phyloP scores from a whole-genome alignment of 495 filamentous ascomycete genomes.

The Penicillium herquei region DNA sequence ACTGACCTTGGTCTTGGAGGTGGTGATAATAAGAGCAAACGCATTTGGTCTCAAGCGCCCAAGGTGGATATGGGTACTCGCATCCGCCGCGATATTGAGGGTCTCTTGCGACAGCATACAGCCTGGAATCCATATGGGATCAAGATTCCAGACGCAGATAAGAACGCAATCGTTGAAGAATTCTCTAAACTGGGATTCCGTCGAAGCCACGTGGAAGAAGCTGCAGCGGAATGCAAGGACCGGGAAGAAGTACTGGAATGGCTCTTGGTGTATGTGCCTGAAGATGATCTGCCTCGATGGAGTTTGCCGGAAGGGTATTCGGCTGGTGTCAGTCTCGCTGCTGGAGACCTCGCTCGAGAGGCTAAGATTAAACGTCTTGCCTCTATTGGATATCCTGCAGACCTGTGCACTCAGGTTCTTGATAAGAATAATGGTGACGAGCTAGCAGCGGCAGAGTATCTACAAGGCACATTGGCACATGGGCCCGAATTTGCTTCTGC shows the following conservation, averaged over 20 bases:
- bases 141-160: conserved; percentile 56
- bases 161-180: conserved; percentile 65
- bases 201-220: conserved; percentile 84
- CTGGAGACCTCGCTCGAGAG: conserved; percentile 74
- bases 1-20: conserved; percentile 36
- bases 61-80: conserved; percentile 89
- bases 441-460: conserved; percentile 68
- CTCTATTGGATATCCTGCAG: conserved; percentile 75
- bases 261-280: conserved; percentile 93
- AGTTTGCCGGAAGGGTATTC: conserved; percentile 86
- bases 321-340: conserved; percentile 80
- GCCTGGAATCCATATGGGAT: conserved; percentile 83
- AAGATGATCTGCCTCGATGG: conserved; percentile 90
- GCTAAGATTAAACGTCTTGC: conserved; percentile 78
- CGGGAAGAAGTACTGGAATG: conserved; percentile 90
- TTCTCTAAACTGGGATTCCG: conserved; percentile 77
- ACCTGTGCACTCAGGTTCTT: conserved; percentile 74
- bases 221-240: conserved; percentile 81
- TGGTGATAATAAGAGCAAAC: conserved; percentile 39
- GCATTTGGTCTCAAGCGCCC: conserved; percentile 80
- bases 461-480: conserved; percentile 67
- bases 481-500: conserved; percentile 19
- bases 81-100: conserved; percentile 74
- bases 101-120: conserved; percentile 68
- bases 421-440: conserved; percentile 70